Conservation (phyloP, 1,284 basidiomycete genomes). For the Macrocybe sp. region DNA sequence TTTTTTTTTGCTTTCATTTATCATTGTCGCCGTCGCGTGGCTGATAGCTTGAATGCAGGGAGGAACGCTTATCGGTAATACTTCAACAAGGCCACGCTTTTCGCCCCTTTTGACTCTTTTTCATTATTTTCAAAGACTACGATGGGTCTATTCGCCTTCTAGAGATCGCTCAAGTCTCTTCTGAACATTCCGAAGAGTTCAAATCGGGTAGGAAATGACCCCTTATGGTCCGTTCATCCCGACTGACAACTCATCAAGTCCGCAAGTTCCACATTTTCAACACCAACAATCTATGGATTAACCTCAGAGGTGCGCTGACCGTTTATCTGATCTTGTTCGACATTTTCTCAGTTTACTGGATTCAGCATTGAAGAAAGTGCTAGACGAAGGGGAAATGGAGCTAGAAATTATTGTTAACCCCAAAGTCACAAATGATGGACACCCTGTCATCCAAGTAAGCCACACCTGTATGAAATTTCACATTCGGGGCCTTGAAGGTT, state of each 20-base stretch:
- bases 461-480: background rate
- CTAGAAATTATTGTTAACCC: conserved; percentile 93
- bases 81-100: no score
- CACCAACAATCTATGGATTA: conserved; percentile 98
- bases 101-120: background rate
- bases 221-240: conserved; percentile 1
- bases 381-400: conserved; percentile 90
- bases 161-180: conserved; percentile 97
- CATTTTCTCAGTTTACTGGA: conserved; percentile 3
- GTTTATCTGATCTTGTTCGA: background rate
- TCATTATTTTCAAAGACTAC: conserved; percentile 52
- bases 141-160: conserved; percentile 91
- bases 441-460: conserved; percentile 69
- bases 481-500: conserved; percentile 3
- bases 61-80: conserved; percentile 82
- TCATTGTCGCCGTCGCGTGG: background rate
- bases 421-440: conserved; percentile 83
- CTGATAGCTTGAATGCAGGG: conserved; percentile 41
- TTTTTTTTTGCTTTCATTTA: background rate
- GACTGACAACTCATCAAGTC: conserved; percentile 35
- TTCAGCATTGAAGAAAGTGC: conserved; percentile 83
- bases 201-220: conserved; percentile 57
- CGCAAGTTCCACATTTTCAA: conserved; percentile 95
- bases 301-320: conserved; percentile 59
- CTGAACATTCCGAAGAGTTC: conserved; percentile 97